Conservation (phyloP, 306 rosid genomes). For the Vigna trinervia region DNA sequence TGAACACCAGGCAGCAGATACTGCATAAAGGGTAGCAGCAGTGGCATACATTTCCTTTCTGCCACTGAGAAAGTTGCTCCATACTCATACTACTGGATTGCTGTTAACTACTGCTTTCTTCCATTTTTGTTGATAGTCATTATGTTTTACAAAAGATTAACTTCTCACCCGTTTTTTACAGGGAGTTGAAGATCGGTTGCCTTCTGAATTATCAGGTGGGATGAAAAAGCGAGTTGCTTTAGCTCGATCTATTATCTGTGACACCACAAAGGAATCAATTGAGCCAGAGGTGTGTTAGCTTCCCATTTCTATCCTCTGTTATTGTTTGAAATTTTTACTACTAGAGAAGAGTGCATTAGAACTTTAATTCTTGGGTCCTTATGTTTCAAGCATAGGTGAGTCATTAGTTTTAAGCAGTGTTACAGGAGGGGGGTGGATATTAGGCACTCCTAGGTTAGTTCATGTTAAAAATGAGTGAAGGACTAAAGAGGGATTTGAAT, state of each 20-base stretch:
- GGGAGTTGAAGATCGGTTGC: constrained; percentile 95
- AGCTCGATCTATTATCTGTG: constrained; percentile 91
- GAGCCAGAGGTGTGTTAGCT: constrained; percentile 89
- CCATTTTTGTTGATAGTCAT: constrained; percentile 5
- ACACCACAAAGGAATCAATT: constrained; percentile 68
- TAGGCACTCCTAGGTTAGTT: neutral
- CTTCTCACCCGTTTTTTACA: constrained; percentile 36
- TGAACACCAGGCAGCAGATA: constrained; percentile 19
- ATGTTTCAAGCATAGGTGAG: neutral
- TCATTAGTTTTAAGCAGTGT: constrained; percentile 1
- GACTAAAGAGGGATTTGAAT: neutral
- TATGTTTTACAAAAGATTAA: constrained; percentile 19
- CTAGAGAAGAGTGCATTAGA: constrained; percentile 10
- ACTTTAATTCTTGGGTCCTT: constrained; percentile 14
- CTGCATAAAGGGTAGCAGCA: constrained; percentile 17
- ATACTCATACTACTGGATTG: constrained; percentile 12
- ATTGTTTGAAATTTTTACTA: constrained; percentile 7
- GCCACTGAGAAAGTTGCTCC: constrained; percentile 8
- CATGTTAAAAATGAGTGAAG: neutral
- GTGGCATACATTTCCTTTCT: constrained; percentile 4
- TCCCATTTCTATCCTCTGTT: neutral
- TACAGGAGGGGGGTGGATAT: neutral
- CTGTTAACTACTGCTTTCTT: constrained; percentile 4
- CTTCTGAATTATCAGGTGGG: constrained; percentile 98
- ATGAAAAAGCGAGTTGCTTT: constrained; percentile 99